Conservation (phyloP, 2,329 filamentous ascomycete species). For the Neobulgaria alba region DNA sequence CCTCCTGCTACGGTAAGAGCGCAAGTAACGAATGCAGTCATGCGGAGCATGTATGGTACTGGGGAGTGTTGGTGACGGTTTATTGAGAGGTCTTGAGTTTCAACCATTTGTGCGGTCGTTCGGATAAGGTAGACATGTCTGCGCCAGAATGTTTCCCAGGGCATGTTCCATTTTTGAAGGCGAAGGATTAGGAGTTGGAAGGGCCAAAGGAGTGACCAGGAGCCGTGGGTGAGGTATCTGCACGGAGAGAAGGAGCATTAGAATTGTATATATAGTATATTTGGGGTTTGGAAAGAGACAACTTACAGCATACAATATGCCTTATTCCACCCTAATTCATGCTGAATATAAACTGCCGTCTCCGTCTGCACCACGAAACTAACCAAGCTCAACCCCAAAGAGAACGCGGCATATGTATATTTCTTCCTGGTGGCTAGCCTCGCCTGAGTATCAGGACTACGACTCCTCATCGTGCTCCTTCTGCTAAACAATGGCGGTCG, state of each 20-base stretch:
- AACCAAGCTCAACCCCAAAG: conserved; percentile 72
- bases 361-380: conserved; percentile 94
- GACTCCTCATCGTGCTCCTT: conserved; percentile 65
- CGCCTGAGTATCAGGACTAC: conserved; percentile 59
- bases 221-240: conserved; percentile 84
- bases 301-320: conserved; percentile 96
- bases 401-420: conserved; percentile 80
- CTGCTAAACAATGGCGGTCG: conserved; percentile 37
- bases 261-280: not conserved
- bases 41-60: conserved; percentile 66
- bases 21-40: conserved; percentile 73
- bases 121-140: conserved; percentile 54
- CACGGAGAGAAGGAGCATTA: conserved; percentile 1
- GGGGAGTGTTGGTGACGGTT: conserved; percentile 43
- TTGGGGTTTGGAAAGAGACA: not conserved
- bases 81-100: conserved; percentile 65
- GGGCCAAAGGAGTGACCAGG: conserved; percentile 87
- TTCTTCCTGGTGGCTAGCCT: conserved; percentile 64
- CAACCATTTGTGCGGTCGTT: conserved; percentile 75
- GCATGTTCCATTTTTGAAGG: conserved; percentile 65
- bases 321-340: conserved; percentile 89
- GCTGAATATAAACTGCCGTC: conserved; percentile 89
- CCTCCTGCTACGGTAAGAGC: conserved; percentile 84
- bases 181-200: conserved; percentile 72
- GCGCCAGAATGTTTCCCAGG: conserved; percentile 83